phyloP scores from a whole-genome alignment of 768 basidiomycete genomes.

The Russula earlei region DNA sequence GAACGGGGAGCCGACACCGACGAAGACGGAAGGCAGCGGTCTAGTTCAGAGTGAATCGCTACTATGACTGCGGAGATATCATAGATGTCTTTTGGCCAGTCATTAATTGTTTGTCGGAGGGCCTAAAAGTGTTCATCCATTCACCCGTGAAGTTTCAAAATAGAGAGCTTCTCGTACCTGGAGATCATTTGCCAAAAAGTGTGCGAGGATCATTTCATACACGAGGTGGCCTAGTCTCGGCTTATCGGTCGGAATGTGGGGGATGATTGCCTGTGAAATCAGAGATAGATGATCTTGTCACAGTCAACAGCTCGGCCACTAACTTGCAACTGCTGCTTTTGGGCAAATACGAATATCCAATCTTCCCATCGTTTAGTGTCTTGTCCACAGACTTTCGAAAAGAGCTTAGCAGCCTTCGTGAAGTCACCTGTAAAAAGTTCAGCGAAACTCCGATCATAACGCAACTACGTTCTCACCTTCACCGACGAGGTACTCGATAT shows the following conservation, averaged over 20 bases:
- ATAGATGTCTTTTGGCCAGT: slow-evolving; percentile 90
- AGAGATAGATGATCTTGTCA: background rate
- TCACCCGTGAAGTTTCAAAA: background rate
- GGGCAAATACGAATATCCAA: slow-evolving; percentile 88
- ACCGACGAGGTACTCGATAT: slow-evolving; percentile 74
- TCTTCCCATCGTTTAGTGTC: slow-evolving; percentile 86
- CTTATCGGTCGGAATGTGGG: slow-evolving; percentile 73
- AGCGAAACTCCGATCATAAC: background rate
- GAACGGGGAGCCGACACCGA: slow-evolving; percentile 27
- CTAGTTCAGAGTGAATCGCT: slow-evolving; percentile 78
- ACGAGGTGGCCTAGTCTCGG: slow-evolving; percentile 77
- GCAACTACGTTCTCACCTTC: slow-evolving; percentile 44
- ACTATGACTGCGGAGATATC: slow-evolving; percentile 80
- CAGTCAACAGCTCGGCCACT: slow-evolving; percentile 19
- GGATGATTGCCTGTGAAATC: slow-evolving; percentile 64
- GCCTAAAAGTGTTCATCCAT: slow-evolving; percentile 35
- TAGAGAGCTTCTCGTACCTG: slow-evolving; percentile 34
- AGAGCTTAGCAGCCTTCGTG: slow-evolving; percentile 68
- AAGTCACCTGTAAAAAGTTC: slow-evolving; percentile 42
- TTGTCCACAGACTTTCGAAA: slow-evolving; percentile 77
- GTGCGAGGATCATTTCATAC: slow-evolving; percentile 90
- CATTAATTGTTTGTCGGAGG: slow-evolving; percentile 65
- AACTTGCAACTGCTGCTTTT: slow-evolving; percentile 72
- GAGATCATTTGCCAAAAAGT: slow-evolving; percentile 74
- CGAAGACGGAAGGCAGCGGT: slow-evolving; percentile 46